Conservation (phyloP, 108 stramenopile species). For the Phaeodactylum tricornutum region DNA sequence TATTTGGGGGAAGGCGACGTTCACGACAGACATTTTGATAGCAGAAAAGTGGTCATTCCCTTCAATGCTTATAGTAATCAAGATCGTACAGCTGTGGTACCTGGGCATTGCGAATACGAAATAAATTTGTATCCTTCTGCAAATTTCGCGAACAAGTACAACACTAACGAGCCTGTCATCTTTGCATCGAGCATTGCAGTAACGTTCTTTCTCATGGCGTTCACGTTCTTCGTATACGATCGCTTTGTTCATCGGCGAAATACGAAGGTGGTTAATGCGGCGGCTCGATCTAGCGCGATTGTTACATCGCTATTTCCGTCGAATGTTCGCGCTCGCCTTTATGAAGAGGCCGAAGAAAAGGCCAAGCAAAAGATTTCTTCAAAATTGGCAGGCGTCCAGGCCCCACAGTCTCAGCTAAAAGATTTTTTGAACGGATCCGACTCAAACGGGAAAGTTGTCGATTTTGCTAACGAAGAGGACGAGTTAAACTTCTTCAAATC, state of each 20-base stretch:
- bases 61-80: neutral
- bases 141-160: neutral
- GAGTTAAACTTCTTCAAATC: neutral
- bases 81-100: neutral
- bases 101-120: neutral
- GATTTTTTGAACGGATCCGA: neutral
- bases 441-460: neutral
- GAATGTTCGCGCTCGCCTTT: conserved; percentile 17
- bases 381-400: conserved; percentile 1
- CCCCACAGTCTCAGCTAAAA: conserved; percentile 2
- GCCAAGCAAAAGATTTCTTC: neutral
- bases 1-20: conserved; percentile 1
- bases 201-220: conserved; percentile 2
- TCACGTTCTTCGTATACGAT: conserved; percentile 15
- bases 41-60: neutral
- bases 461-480: neutral
- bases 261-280: conserved; percentile 6
- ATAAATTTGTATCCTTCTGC: conserved; percentile 3
- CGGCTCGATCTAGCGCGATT: conserved; percentile 12
- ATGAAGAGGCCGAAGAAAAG: conserved; percentile 3
- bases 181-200: conserved; percentile 1
- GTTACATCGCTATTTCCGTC: conserved; percentile 20
- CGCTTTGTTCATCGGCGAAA: conserved; percentile 9
- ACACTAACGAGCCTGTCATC: neutral
- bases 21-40: neutral